phyloP scores from a whole-genome alignment of 2,329 filamentous ascomycete genomes.

The Aspergillus pseudotamarii region DNA sequence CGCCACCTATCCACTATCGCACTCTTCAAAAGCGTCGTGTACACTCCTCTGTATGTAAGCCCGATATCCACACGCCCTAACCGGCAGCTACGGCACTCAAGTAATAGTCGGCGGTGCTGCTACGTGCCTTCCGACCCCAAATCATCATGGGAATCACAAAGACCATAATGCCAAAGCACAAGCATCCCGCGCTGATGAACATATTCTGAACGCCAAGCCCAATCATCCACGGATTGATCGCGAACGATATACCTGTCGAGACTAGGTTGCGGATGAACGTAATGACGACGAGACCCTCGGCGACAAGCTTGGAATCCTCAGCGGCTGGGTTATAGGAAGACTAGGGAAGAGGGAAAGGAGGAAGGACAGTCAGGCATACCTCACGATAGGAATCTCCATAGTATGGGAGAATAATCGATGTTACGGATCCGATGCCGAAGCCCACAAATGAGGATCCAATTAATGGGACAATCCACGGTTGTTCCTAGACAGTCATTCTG shows the following conservation, averaged over 20 bases:
- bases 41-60: too few relatives aligned
- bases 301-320: constrained; percentile 2
- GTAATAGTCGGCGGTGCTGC: constrained; percentile 5
- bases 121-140: constrained; percentile 8
- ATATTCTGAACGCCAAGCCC: constrained; percentile 10
- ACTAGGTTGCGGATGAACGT: constrained; percentile 9
- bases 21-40: too few relatives aligned
- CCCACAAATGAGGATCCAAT: constrained; percentile 11
- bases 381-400: constrained; percentile 13
- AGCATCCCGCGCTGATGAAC: constrained; percentile 5
- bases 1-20: too few relatives aligned
- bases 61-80: too few relatives aligned
- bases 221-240: constrained; percentile 9
- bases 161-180: constrained; percentile 4
- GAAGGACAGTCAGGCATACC: background rate
- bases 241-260: constrained; percentile 7
- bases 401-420: constrained; percentile 8
- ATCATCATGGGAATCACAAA: constrained; percentile 9
- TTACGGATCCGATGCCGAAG: constrained; percentile 11
- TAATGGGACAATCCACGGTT: constrained; percentile 11
- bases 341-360: background rate
- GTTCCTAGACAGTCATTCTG: background rate
- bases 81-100: background rate
- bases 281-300: constrained; percentile 5
- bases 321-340: too few relatives aligned